Conservation (phyloP, 2,329 filamentous ascomycete species). For the Lasiodiplodia gonubiensis region DNA sequence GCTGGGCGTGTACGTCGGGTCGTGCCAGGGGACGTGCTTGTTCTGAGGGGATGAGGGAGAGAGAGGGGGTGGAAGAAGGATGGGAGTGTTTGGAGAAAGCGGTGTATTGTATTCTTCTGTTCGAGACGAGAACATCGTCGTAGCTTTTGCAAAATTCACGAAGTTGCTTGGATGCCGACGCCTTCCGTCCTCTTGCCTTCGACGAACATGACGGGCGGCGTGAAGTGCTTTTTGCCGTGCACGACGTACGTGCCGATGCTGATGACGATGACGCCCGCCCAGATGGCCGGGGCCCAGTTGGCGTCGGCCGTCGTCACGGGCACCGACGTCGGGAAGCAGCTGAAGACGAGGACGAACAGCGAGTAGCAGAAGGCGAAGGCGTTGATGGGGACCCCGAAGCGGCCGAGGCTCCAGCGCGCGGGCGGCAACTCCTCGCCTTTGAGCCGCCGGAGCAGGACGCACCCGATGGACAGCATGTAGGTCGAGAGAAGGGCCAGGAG, state of each 20-base stretch:
- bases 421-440: background rate
- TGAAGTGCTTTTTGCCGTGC: conserved; percentile 30
- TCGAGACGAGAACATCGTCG: too few relatives aligned
- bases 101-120: too few relatives aligned
- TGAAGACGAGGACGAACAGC: conserved; percentile 27
- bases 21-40: background rate
- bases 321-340: conserved; percentile 21
- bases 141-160: too few relatives aligned
- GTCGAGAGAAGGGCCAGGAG: conserved; percentile 29
- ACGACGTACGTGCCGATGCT: conserved; percentile 14
- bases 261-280: conserved; percentile 24
- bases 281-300: conserved; percentile 31
- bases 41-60: background rate
- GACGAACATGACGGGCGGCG: conserved; percentile 30
- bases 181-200: conserved; percentile 25
- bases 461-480: conserved; percentile 31
- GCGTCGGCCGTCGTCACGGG: conserved; percentile 24
- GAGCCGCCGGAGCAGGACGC: conserved; percentile 28
- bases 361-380: conserved; percentile 29
- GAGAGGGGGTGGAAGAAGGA: too few relatives aligned
- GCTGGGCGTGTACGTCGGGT: background rate
- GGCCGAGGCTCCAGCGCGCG: conserved; percentile 30
- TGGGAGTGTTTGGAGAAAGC: too few relatives aligned
- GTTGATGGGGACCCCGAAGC: conserved; percentile 28
- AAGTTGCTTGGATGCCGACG: conserved; percentile 24